phyloP scores from a whole-genome alignment of 2,329 filamentous ascomycete genomes.

The Penicillium corylophilum region DNA sequence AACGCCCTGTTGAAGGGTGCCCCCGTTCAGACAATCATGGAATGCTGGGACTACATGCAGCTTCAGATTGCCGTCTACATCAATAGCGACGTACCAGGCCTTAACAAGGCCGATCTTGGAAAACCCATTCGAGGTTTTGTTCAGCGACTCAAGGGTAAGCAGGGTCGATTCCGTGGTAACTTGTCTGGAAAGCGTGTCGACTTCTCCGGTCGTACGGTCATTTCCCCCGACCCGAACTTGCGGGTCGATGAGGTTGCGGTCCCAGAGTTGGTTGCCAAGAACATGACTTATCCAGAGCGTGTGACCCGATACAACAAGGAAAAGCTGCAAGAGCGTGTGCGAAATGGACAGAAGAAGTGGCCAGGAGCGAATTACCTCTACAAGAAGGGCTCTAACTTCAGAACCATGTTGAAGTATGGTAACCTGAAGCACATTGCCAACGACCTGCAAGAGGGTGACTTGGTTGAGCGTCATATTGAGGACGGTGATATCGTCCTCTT shows the following conservation, averaged over 20 bases:
- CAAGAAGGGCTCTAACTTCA: conserved; percentile 69
- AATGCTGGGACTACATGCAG: conserved; percentile 97
- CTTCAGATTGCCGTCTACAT: conserved; percentile 97
- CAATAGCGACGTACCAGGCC: conserved; percentile 90
- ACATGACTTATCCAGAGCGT: conserved; percentile 90
- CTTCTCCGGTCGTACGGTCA: conserved; percentile 95
- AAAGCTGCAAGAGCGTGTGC: conserved; percentile 72
- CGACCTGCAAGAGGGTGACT: conserved; percentile 75
- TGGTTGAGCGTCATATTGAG: conserved; percentile 91
- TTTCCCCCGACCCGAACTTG: conserved; percentile 93
- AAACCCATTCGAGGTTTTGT: conserved; percentile 92
- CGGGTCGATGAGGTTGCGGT: conserved; percentile 92
- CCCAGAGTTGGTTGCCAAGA: conserved; percentile 87
- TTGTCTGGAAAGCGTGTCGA: conserved; percentile 97
- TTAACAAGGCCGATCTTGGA: conserved; percentile 83
- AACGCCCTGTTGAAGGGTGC: conserved; percentile 80
- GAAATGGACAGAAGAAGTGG: conserved; percentile 74
- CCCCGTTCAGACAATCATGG: conserved; percentile 85
- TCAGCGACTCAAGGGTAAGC: conserved; percentile 93
- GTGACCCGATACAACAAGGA: conserved; percentile 82
- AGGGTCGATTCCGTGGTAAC: conserved; percentile 95
- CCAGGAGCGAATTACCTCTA: conserved; percentile 84
- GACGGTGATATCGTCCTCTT: conserved; percentile 96
- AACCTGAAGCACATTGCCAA: conserved; percentile 70
- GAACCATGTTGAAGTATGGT: conserved; percentile 72